Conservation (phyloP, 164 flowering plant genomes). For the Buxus sempervirens region DNA sequence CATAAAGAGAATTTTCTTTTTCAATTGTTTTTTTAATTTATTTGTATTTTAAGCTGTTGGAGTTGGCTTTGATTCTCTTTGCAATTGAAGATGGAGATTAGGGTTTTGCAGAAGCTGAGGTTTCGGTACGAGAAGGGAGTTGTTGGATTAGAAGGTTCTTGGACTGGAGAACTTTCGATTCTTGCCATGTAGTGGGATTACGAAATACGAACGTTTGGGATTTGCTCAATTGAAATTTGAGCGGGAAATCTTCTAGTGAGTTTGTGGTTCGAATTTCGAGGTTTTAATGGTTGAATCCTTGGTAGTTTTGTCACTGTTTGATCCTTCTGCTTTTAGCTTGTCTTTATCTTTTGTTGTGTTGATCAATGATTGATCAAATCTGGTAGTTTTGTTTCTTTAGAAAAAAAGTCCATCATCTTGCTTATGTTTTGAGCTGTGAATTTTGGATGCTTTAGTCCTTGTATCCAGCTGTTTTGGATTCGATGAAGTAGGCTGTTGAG, state of each 20-base stretch:
- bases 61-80: background rate
- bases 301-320: too few relatives aligned
- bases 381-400: background rate
- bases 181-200: constrained; percentile 3
- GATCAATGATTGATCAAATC: background rate
- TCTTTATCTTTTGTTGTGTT: too few relatives aligned
- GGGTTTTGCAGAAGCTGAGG: background rate
- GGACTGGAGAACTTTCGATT: background rate
- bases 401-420: too few relatives aligned
- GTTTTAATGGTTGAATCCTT: background rate
- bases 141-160: background rate
- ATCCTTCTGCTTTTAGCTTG: background rate
- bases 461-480: background rate
- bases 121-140: background rate
- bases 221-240: constrained; percentile 5
- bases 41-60: background rate
- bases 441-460: too few relatives aligned
- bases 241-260: background rate
- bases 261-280: constrained; percentile 1
- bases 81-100: constrained; percentile 5
- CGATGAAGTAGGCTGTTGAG: background rate
- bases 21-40: background rate
- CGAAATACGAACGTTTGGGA: background rate
- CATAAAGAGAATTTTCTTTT: background rate
- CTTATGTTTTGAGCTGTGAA: too few relatives aligned